Conservation (phyloP, 306 rosid species). For the Pyrus betulifolia region DNA sequence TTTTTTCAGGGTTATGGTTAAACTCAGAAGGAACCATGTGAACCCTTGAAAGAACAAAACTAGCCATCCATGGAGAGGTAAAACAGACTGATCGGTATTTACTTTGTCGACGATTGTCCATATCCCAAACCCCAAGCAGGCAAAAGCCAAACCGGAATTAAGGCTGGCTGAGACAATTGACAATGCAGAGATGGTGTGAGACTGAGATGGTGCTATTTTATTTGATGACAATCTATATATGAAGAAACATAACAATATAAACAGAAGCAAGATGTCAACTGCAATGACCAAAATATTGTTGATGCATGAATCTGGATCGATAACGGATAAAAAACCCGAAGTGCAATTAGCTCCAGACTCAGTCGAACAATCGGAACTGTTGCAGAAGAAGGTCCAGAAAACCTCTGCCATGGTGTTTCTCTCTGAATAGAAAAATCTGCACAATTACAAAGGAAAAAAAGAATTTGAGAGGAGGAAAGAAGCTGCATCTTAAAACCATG, state of each 20-base stretch:
- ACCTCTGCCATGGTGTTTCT: neutral
- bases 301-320: constrained; percentile 15
- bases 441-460: neutral
- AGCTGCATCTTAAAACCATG: too few relatives aligned
- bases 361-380: neutral
- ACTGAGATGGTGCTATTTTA: neutral
- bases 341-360: neutral
- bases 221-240: neutral
- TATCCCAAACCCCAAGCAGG: constrained; percentile 7
- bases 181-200: neutral
- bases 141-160: constrained; percentile 18
- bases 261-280: constrained; percentile 11
- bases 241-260: constrained; percentile 5
- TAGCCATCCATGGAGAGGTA: constrained; percentile 22
- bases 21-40: constrained; percentile 20
- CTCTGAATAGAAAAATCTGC: constrained; percentile 1
- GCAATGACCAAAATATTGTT: constrained; percentile 12
- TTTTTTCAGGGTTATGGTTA: constrained; percentile 9
- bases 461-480: too few relatives aligned
- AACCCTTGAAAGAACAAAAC: constrained; percentile 15
- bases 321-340: constrained; percentile 3
- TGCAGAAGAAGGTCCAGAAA: constrained; percentile 12
- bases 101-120: constrained; percentile 6
- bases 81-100: neutral
- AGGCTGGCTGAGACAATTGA: neutral